Evolutionary conservation across 306 rosid species (phyloP), one percentile per base, ranked within the genome.

Genomic region (Mimosa pudica): DNA sequence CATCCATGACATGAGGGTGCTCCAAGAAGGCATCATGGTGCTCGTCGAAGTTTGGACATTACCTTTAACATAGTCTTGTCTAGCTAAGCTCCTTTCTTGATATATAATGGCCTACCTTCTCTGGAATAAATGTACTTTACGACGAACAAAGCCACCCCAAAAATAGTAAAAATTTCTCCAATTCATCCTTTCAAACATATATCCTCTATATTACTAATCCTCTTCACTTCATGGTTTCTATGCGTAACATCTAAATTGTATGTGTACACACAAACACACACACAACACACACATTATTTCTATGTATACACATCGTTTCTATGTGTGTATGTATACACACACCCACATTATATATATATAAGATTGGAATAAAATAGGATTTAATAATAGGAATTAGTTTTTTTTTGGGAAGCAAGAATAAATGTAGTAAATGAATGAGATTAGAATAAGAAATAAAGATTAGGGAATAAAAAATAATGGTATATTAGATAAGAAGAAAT

Each of bases 1-100:
- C 20, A 52, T 16, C 16, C 6, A 52, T 16, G 49, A 10, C 52
- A 52, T 52, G 58, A 52, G 58, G 36, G 81, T 81, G 85, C 79
- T 77, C 80, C 73, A 6, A 52, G 52, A 57, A 72, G 64, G 65
- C 82, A 78, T 81, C 36, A 72, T 87, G 82, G 49, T 80, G 78
- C 70, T 84, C 63, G 63, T 48, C 12, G 62, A 49, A n/a, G 70
- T 67, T 48, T 68, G 77, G 80, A 62, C 81, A 64, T 49, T 46
- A 63, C 58, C 84, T 55, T 82, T 84, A 73, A 46, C 42, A 68
- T 68, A 68, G 57, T 77, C 57, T 66, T 66, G 30, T 55, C 30
- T 45, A 57, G 47, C 45, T 42, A 47, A 57, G 47, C 45, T 42
- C 62, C 6, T n/a, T 48, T 48, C 18, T 33, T 48, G 46, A 49